Evolutionary conservation across 345 rosid genomes (phyloP).

Genomic region (Arabis hirsuta): DNA sequence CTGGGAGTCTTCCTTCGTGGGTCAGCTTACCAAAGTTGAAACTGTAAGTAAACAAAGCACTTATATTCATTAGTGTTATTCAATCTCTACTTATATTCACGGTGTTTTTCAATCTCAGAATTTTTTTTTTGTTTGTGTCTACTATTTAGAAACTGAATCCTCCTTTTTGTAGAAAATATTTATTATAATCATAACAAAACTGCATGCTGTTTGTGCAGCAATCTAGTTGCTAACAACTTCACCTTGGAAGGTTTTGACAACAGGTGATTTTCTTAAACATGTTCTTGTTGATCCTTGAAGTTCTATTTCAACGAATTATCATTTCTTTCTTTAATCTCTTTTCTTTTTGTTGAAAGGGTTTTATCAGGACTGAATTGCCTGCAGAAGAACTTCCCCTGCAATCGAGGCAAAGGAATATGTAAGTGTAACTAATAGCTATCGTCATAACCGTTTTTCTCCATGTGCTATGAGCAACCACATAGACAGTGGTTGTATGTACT

Average conservation of each 20-base stretch:
- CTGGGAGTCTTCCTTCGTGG: constrained; percentile 77
- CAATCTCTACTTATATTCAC: background rate
- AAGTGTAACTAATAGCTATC: constrained; percentile 42
- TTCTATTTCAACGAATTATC: background rate
- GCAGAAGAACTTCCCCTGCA: constrained; percentile 69
- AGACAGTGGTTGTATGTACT: background rate
- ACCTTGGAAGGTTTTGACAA: constrained; percentile 47
- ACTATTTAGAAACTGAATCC: constrained; percentile 20
- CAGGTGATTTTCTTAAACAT: constrained; percentile 48
- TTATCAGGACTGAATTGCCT: constrained; percentile 65
- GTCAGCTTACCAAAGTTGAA: constrained; percentile 48
- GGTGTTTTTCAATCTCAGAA: background rate
- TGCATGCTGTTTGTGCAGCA: constrained; percentile 54
- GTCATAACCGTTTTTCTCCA: background rate
- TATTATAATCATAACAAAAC: background rate
- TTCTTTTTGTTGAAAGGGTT: constrained; percentile 39
- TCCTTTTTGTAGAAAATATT: background rate
- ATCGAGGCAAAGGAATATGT: constrained; percentile 58
- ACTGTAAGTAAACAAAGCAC: constrained; percentile 51
- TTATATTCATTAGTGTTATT: background rate
- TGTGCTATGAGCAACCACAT: constrained; percentile 5
- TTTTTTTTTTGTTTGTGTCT: too few species aligned
- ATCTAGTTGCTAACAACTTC: constrained; percentile 74
- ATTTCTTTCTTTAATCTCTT: background rate
- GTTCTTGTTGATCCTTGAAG: background rate